Conservation (phyloP, 208 protist species). For the Trypanosoma mega region DNA sequence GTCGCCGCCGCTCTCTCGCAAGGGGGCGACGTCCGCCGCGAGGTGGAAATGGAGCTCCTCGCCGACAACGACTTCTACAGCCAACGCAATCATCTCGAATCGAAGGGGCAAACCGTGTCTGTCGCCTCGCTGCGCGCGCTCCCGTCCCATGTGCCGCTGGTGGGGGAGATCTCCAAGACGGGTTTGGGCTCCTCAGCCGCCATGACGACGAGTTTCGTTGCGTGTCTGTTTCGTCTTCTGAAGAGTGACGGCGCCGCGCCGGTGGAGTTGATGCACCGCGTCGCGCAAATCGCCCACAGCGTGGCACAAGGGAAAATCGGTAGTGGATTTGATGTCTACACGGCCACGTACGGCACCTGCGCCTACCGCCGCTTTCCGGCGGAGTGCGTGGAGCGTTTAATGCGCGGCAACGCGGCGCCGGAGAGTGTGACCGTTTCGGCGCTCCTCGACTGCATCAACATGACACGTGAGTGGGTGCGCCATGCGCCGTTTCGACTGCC, state of each 20-base stretch:
- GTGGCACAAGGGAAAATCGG: slow-evolving; percentile 96
- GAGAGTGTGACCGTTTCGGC: slow-evolving; percentile 34
- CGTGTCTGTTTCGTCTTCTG: slow-evolving; percentile 75
- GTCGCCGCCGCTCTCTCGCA: slow-evolving; percentile 41
- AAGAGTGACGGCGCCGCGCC: slow-evolving; percentile 7
- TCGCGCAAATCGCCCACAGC: slow-evolving; percentile 94
- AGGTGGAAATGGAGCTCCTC: slow-evolving; percentile 57
- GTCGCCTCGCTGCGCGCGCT: slow-evolving; percentile 56
- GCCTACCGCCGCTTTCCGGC: slow-evolving; percentile 90
- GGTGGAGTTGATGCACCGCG: slow-evolving; percentile 81
- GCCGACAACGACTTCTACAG: slow-evolving; percentile 94
- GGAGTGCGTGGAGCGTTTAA: slow-evolving; percentile 48
- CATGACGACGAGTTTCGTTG: slow-evolving; percentile 91
- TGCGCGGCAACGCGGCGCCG: slow-evolving; percentile 39
- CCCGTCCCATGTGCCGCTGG: slow-evolving; percentile 60
- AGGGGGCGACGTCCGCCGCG: slow-evolving; percentile 16
- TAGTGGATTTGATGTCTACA: slow-evolving; percentile 96
- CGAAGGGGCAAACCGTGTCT: slow-evolving; percentile 43
- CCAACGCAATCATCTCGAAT: slow-evolving; percentile 82
- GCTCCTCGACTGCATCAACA: slow-evolving; percentile 49
- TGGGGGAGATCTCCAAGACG: slow-evolving; percentile 92
- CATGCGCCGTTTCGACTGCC: slow-evolving; percentile 75
- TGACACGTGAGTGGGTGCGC: slow-evolving; percentile 64
- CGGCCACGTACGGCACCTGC: slow-evolving; percentile 93
- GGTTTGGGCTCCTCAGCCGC: slow-evolving; percentile 94